These are phyloP conservation scores for Rhizopus microsporus DNA, from an alignment of 371 early-diverging fungal genomes.

Conservation along the genomic window DNA sequence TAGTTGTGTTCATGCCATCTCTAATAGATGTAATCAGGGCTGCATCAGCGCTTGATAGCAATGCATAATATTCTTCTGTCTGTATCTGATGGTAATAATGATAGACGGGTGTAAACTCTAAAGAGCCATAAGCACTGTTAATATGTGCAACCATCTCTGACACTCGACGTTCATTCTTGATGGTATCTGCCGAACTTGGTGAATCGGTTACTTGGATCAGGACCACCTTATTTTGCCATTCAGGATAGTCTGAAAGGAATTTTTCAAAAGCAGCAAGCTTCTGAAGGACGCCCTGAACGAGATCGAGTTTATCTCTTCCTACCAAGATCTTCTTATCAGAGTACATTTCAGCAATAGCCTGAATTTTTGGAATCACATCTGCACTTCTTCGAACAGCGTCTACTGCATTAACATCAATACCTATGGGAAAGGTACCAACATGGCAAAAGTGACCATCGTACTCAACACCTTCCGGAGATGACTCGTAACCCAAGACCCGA, in stretches of 20 bases:
- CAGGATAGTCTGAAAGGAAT: constrained; percentile 87
- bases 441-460: constrained; percentile 73
- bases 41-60: constrained; percentile 93
- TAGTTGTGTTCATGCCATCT: constrained; percentile 99
- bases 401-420: constrained; percentile 81
- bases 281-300: constrained; percentile 97
- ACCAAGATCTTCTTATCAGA: constrained; percentile 95
- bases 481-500: constrained; percentile 86
- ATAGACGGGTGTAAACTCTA: constrained; percentile 94
- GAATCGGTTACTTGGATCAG: constrained; percentile 82
- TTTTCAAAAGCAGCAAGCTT: constrained; percentile 94
- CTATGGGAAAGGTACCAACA: constrained; percentile 95
- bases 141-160: constrained; percentile 89
- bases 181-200: constrained; percentile 41
- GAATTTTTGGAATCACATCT: constrained; percentile 69
- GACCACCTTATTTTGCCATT: constrained; percentile 86
- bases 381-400: constrained; percentile 38
- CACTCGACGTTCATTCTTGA: constrained; percentile 81
- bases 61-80: constrained; percentile 92
- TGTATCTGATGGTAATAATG: constrained; percentile 95
- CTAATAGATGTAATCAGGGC: constrained; percentile 94
- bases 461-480: constrained; percentile 83
- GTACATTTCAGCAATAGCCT: constrained; percentile 82
- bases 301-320: constrained; percentile 98
- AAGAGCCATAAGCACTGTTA: constrained; percentile 92